Conservation (phyloP, 805 yeast genomes). For the Yamadazyma phyllophila region DNA sequence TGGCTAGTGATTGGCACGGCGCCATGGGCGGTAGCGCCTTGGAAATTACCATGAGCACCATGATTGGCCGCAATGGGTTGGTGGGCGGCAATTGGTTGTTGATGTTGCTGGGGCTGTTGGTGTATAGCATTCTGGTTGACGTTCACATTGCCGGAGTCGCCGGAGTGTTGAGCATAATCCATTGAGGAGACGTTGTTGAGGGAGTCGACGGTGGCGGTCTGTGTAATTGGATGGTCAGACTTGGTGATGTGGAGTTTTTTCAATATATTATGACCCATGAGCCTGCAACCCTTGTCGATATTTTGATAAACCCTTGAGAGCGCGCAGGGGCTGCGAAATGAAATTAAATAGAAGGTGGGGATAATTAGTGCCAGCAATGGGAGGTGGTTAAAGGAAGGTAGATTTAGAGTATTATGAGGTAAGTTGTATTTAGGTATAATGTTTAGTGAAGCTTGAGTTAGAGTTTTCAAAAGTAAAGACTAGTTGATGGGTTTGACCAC, state of each 20-base stretch:
- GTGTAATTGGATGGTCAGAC: conserved; percentile 15
- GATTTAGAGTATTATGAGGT: not conserved
- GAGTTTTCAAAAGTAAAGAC: too few species aligned
- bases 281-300: conserved; percentile 7
- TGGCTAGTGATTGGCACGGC: too few species aligned
- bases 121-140: not conserved
- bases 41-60: not conserved
- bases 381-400: not conserved
- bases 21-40: too few species aligned
- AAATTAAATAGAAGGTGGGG: not conserved
- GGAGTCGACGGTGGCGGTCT: conserved; percentile 15
- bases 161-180: conserved; percentile 11
- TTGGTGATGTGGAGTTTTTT: conserved; percentile 36
- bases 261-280: conserved; percentile 21
- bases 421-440: too few species aligned
- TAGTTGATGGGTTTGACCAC: too few species aligned
- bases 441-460: too few species aligned
- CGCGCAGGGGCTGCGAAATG: conserved; percentile 5
- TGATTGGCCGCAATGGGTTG: conserved; percentile 1
- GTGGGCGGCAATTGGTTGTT: conserved; percentile 2
- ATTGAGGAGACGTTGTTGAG: conserved; percentile 15
- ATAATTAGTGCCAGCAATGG: not conserved
- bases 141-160: not conserved
- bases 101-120: conserved; percentile 2
- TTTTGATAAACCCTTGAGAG: conserved; percentile 1